These are phyloP conservation scores for Coprinellus aureogranulatus DNA, from an alignment of 768 basidiomycete species.

Conservation along the genomic window DNA sequence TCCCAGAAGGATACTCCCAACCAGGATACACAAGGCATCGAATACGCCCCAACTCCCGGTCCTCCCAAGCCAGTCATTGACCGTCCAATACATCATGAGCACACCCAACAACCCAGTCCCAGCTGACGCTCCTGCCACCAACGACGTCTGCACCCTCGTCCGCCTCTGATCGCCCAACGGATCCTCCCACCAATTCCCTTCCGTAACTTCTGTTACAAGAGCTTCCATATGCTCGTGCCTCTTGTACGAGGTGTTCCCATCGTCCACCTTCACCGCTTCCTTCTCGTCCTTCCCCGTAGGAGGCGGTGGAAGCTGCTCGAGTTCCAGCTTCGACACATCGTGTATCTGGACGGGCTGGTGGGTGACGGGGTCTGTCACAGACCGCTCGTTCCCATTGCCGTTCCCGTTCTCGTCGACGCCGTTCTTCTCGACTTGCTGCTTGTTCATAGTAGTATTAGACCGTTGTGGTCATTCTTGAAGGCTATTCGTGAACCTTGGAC, in stretches of 20 bases:
- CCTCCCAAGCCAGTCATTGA: slow-evolving; percentile 6
- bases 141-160: slow-evolving; percentile 27
- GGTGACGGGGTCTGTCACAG: slow-evolving; percentile 42
- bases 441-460: background rate
- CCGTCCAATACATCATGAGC: slow-evolving; percentile 21
- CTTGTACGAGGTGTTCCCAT: slow-evolving; percentile 11
- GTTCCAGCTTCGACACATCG: slow-evolving; percentile 32
- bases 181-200: slow-evolving; percentile 33
- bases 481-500: no score
- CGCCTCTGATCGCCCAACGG: slow-evolving; percentile 28
- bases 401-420: no score
- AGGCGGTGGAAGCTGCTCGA: slow-evolving; percentile 33
- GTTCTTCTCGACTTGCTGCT: background rate
- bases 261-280: slow-evolving; percentile 14
- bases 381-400: slow-evolving; percentile 20
- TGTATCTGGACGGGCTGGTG: slow-evolving; percentile 35
- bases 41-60: slow-evolving; percentile 17
- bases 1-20: slow-evolving; percentile 26
- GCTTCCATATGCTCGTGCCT: slow-evolving; percentile 27
- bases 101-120: slow-evolving; percentile 23
- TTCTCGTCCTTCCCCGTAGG: slow-evolving; percentile 18
- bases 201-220: slow-evolving; percentile 26
- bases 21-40: slow-evolving; percentile 17
- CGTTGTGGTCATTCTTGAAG: no score
- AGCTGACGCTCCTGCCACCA: slow-evolving; percentile 29